phyloP scores from a whole-genome alignment of 345 rosid genomes.

The Mangifera indica region DNA sequence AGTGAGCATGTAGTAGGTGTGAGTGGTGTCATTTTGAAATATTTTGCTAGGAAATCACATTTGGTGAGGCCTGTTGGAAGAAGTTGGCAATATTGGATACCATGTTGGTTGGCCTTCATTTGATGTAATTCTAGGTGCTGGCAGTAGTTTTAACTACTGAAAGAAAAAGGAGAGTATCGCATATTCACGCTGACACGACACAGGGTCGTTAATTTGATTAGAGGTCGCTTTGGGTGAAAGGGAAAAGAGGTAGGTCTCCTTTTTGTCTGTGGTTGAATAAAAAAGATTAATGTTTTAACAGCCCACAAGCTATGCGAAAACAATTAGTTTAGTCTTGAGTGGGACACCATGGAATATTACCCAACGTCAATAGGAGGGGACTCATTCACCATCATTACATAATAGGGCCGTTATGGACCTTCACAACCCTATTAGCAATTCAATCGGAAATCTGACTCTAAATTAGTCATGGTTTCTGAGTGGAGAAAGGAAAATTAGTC shows the following conservation, averaged over 20 bases:
- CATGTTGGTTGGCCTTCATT: not conserved
- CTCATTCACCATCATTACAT: not conserved
- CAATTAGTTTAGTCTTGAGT: not conserved
- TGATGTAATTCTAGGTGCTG: not conserved
- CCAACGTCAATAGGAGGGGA: slow-evolving; percentile 22
- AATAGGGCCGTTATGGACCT: not conserved
- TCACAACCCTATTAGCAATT: not conserved
- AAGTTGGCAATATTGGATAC: not conserved
- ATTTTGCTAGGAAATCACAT: no score
- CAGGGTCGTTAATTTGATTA: not conserved
- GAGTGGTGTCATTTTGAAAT: no score
- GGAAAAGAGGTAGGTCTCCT: not conserved
- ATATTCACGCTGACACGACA: not conserved
- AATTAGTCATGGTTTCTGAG: not conserved
- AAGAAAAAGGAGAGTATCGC: not conserved
- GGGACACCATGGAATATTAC: not conserved
- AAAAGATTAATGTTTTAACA: not conserved
- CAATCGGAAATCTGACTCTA: not conserved
- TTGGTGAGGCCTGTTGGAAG: not conserved
- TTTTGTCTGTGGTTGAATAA: slow-evolving; percentile 4
- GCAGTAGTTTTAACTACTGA: not conserved
- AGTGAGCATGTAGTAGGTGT: no score
- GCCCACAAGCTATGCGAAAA: slow-evolving; percentile 5
- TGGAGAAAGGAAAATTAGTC: not conserved
- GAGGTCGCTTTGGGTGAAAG: slow-evolving; percentile 15